Evolutionary conservation across 169 alveolate species (phyloP), one percentile per base, ranked within the genome.

Genomic region (Plasmodium knowlesi): DNA sequence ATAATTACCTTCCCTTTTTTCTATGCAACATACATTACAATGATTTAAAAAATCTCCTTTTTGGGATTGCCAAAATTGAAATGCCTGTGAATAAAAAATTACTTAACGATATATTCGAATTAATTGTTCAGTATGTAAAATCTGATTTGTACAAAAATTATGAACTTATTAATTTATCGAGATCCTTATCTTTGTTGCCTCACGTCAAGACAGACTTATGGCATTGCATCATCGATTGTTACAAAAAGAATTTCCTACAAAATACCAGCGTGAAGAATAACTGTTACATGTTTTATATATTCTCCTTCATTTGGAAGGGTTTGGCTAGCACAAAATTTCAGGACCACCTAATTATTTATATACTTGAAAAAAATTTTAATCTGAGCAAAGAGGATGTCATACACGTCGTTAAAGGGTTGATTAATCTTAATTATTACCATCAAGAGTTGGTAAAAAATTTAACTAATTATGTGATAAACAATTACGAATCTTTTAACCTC

Each of bases 31-130:
- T 90, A 50, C 95, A 90, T 39, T 90, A 90, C 70, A 90, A 90
- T 81, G 95, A 90, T 46, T 46, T 90, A 79, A 90, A 90, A 82
- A 90, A 90, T 90, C 46, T 90, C n/a, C 54, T 90, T 43, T 90
- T 67, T 81, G 95, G 95, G 6, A 90, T 90, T 19, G 81, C 92
- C 41, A 90, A 90, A 76, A 90, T 90, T 16, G 95, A 90, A 90
- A 90, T 90, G 90, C 50, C 84, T 19, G 39, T 90, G 46, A 82
- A 90, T 72, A 90, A 71, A 90, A 79, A 71, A 61, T 32, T 90
- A 73, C 83, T 67, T 8, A 67, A 80, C 28, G 32, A 67, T 71
- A 90, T 90, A 28, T 90, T 70, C 32, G 95, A 80, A 81, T 57
- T 90, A 46, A 72, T 82, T 73, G 74, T 16, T 32, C 5, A 5